These are phyloP conservation scores for Argentina anserina DNA, from an alignment of 306 rosid species.

Conservation along the genomic window DNA sequence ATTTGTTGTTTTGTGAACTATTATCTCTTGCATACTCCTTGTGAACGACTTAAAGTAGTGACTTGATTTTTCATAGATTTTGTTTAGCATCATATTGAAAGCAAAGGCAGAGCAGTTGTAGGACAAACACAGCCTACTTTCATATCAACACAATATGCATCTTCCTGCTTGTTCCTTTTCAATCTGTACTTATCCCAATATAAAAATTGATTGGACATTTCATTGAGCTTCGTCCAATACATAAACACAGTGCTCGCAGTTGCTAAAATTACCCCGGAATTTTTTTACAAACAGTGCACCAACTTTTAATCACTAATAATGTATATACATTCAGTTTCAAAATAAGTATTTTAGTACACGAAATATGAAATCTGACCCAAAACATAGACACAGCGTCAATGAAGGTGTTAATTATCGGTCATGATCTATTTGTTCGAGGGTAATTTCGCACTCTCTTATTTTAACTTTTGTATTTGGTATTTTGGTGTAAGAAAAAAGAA, in stretches of 20 bases:
- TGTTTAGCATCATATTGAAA: background rate
- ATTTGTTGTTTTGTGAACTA: background rate
- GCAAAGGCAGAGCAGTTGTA: background rate
- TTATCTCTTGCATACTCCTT: background rate
- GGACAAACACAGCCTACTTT: background rate
- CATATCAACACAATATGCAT: background rate
- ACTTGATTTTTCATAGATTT: background rate
- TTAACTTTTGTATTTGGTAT: too few species aligned
- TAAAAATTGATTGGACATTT: slow-evolving; percentile 18
- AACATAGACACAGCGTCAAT: too few species aligned
- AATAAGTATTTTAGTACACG: too few species aligned
- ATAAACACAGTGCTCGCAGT: too few species aligned
- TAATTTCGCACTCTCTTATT: too few species aligned
- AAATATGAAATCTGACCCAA: too few species aligned
- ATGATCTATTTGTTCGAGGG: too few species aligned
- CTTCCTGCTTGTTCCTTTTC: slow-evolving; percentile 10
- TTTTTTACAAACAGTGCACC: too few species aligned
- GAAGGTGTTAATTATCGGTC: too few species aligned
- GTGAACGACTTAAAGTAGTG: background rate
- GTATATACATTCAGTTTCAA: too few species aligned
- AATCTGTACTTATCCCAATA: background rate
- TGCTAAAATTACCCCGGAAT: background rate
- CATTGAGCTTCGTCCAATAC: slow-evolving; percentile 10
- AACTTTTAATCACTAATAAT: too few species aligned
- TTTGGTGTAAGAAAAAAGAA: too few species aligned